These are phyloP conservation scores for Nannizziopsis barbatae DNA, from an alignment of 2,329 filamentous ascomycete genomes.

Conservation along the genomic window DNA sequence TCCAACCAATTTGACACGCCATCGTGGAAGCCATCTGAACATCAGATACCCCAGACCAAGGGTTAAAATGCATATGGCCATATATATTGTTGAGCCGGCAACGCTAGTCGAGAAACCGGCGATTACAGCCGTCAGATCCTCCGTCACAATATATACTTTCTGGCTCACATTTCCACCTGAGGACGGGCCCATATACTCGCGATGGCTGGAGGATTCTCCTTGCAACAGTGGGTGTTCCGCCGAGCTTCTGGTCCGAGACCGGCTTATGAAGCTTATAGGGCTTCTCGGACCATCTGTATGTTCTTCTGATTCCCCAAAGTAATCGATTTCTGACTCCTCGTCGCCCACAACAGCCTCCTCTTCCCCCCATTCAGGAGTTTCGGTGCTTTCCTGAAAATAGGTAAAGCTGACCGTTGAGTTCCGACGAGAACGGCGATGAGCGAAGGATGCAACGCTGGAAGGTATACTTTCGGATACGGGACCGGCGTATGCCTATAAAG, in stretches of 20 bases:
- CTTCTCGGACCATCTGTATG: conserved; percentile 6
- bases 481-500: conserved; percentile 62
- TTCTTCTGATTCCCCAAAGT: conserved; percentile 25
- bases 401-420: conserved; percentile 83
- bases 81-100: conserved; percentile 58
- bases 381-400: conserved; percentile 67
- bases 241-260: conserved; percentile 34
- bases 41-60: conserved; percentile 71
- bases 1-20: conserved; percentile 69
- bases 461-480: conserved; percentile 94
- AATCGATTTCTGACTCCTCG: conserved; percentile 25
- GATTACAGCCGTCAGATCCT: conserved; percentile 87
- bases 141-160: conserved; percentile 84
- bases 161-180: conserved; percentile 60
- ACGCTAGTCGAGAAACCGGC: conserved; percentile 76
- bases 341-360: conserved; percentile 38
- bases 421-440: conserved; percentile 66
- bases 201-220: conserved; percentile 47
- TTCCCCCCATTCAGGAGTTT: conserved; percentile 42
- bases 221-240: conserved; percentile 54
- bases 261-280: conserved; percentile 9
- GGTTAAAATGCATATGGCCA: conserved; percentile 58
- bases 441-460: conserved; percentile 83
- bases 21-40: conserved; percentile 79
- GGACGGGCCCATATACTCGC: conserved; percentile 50